These are phyloP conservation scores for Kockovaella imperatae DNA, from an alignment of 768 basidiomycete species.

Conservation along the genomic window DNA sequence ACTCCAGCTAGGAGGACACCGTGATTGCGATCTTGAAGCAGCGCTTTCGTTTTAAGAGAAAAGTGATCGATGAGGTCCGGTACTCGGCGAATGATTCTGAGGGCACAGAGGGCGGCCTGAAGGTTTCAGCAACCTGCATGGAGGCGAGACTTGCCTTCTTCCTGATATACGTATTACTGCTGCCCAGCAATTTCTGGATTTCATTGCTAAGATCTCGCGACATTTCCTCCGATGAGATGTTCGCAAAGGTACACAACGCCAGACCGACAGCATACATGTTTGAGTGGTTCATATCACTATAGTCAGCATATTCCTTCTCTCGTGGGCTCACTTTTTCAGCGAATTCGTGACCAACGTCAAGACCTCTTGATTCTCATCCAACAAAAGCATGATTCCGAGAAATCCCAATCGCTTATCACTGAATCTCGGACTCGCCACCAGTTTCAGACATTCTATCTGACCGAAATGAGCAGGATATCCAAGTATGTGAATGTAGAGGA, in stretches of 20 bases:
- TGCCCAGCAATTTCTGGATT: slow-evolving; percentile 92
- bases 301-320: not conserved
- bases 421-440: slow-evolving; percentile 86
- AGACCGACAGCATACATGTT: slow-evolving; percentile 98
- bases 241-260: slow-evolving; percentile 94
- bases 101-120: slow-evolving; percentile 88
- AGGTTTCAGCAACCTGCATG: not conserved
- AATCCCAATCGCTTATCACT: slow-evolving; percentile 94
- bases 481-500: slow-evolving; percentile 70
- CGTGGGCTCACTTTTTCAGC: slow-evolving; percentile 71
- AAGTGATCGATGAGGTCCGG: slow-evolving; percentile 95
- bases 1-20: slow-evolving; percentile 91
- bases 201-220: slow-evolving; percentile 95
- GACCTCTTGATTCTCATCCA: slow-evolving; percentile 97
- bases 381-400: slow-evolving; percentile 89
- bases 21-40: slow-evolving; percentile 92
- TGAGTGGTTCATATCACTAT: slow-evolving; percentile 96
- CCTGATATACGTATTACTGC: slow-evolving; percentile 95
- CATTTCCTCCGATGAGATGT: slow-evolving; percentile 99
- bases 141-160: slow-evolving; percentile 68
- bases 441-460: slow-evolving; percentile 59
- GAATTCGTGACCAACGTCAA: slow-evolving; percentile 96
- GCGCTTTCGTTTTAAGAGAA: slow-evolving; percentile 72
- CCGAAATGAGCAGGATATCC: slow-evolving; percentile 98
- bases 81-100: slow-evolving; percentile 89